A percentile compares a stretch with the other conserved stretches of the same genome.
phyloP scores from a whole-genome alignment of 352 stramenopile genomes.

The Globisporangium uncinulatum region DNA sequence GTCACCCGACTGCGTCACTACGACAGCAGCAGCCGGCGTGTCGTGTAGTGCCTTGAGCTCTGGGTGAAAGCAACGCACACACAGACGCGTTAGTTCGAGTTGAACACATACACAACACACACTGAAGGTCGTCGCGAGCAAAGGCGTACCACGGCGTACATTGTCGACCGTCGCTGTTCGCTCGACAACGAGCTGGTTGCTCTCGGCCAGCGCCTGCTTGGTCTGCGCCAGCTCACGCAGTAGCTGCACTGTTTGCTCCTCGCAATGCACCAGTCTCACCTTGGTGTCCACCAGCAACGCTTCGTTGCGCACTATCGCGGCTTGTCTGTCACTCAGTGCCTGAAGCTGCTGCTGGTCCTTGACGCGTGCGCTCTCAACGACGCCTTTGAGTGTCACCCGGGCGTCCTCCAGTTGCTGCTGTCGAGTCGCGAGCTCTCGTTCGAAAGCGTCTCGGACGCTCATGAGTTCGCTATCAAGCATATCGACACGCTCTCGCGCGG shows the following conservation, averaged over 20 bases:
- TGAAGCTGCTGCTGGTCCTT: constrained; percentile 4
- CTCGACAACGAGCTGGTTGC: constrained; percentile 21
- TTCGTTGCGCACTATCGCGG: not conserved
- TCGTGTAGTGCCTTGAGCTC: constrained; percentile 28
- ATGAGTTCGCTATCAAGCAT: not conserved
- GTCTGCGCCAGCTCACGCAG: constrained; percentile 13
- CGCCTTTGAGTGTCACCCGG: not conserved
- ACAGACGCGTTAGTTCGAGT: not conserved
- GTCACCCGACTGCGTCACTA: constrained; percentile 15
- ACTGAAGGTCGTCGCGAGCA: no score
- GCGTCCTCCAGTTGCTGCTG: not conserved
- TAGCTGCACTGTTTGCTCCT: constrained; percentile 1
- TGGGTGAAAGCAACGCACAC: constrained; percentile 6
- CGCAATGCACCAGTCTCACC: not conserved
- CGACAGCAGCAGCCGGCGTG: constrained; percentile 1
- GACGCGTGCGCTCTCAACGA: constrained; percentile 6
- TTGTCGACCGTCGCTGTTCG: constrained; percentile 46
- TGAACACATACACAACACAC: not conserved
- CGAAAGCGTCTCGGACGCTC: not conserved
- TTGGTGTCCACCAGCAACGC: not conserved
- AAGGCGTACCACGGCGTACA: constrained; percentile 35
- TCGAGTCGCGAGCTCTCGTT: not conserved
- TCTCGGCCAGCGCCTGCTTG: constrained; percentile 19
- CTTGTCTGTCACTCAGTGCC: not conserved
- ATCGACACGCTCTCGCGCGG: not conserved